These are phyloP conservation scores for Corchorus olitorius DNA, from an alignment of 345 rosid species.

Conservation along the genomic window DNA sequence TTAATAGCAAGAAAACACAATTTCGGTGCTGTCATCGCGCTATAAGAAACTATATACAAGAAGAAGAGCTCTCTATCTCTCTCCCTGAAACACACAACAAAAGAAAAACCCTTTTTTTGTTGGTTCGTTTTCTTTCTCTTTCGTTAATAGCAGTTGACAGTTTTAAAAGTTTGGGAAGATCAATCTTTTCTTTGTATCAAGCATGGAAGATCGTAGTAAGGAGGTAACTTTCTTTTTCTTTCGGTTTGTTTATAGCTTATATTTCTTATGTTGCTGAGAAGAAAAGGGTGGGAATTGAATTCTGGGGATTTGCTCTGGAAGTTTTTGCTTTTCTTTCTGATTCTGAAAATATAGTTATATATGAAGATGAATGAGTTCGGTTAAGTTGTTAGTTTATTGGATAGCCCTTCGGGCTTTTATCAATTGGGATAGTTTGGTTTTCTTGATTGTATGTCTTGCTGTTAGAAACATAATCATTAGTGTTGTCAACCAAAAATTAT, in stretches of 20 bases:
- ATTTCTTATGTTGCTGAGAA: not conserved
- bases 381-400: not conserved
- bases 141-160: not conserved
- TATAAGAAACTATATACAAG: not conserved
- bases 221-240: conserved; percentile 39
- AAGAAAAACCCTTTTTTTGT: not conserved
- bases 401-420: too few species aligned
- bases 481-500: too few species aligned
- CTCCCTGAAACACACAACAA: not conserved
- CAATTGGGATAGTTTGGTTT: too few species aligned
- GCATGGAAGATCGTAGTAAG: conserved; percentile 63
- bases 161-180: not conserved
- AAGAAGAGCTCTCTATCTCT: not conserved
- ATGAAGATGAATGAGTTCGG: not conserved
- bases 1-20: not conserved
- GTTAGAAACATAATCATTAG: too few species aligned
- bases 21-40: conserved; percentile 22
- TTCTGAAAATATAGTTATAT: not conserved
- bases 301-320: not conserved
- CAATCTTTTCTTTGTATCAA: not conserved
- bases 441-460: too few species aligned
- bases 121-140: not conserved
- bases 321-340: not conserved
- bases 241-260: not conserved
- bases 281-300: not conserved